Conservation (phyloP, 495 filamentous ascomycete species). For the Penicillium manginii region DNA sequence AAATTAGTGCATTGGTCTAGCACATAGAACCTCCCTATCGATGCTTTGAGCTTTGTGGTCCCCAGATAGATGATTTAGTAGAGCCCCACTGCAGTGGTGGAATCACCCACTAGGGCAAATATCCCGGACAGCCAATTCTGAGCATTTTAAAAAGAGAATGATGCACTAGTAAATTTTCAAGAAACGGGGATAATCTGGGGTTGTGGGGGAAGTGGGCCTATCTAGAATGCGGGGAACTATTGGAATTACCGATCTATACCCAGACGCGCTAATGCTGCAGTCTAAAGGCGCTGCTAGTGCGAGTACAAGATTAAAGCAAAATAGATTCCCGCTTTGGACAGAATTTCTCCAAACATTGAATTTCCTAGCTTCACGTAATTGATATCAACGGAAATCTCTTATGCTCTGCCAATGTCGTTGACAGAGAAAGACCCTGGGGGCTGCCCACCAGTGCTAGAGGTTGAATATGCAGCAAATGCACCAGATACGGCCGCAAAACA, state of each 20-base stretch:
- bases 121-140: neutral
- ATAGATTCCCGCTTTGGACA: neutral
- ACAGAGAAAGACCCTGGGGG: neutral
- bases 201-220: conserved; percentile 7
- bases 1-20: neutral
- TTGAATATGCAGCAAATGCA: neutral
- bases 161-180: neutral
- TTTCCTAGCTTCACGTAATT: neutral
- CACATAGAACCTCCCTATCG: neutral
- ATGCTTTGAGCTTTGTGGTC: neutral
- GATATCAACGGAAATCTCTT: neutral
- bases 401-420: neutral
- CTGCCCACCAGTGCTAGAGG: neutral
- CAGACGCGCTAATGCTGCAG: neutral
- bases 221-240: neutral
- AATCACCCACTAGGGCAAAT: neutral
- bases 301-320: neutral
- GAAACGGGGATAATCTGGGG: conserved; percentile 3
- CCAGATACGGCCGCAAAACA: neutral
- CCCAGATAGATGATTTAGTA: neutral
- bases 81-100: neutral
- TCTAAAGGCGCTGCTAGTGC: neutral
- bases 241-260: neutral
- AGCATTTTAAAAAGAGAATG: neutral
- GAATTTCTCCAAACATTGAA: neutral